Conservation (phyloP, 2,329 filamentous ascomycete species). For the Penicillium olsonii region DNA sequence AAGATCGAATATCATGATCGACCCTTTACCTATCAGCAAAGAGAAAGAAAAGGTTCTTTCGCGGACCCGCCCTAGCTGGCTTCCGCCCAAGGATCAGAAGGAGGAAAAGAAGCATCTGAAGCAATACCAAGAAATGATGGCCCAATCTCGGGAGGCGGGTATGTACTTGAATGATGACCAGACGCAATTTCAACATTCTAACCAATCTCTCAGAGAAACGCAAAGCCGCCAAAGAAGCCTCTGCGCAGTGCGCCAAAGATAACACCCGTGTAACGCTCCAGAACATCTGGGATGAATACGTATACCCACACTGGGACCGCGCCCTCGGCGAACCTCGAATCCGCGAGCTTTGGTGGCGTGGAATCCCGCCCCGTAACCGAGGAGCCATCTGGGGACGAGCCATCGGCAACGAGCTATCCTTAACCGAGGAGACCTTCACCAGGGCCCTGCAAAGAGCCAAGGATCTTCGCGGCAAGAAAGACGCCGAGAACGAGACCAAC, state of each 20-base stretch:
- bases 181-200: neutral
- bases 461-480: constrained; percentile 47
- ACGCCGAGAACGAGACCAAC: constrained; percentile 46
- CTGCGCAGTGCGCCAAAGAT: constrained; percentile 51
- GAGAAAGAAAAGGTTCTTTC: constrained; percentile 66
- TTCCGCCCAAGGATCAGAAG: constrained; percentile 72
- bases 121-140: constrained; percentile 68
- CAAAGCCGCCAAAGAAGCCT: constrained; percentile 50
- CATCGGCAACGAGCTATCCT: constrained; percentile 61
- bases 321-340: constrained; percentile 57
- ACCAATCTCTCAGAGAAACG: constrained; percentile 47
- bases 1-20: constrained; percentile 65
- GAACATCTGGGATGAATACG: constrained; percentile 63
- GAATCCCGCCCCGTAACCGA: constrained; percentile 58
- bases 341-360: constrained; percentile 66
- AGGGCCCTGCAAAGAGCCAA: constrained; percentile 60
- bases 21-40: constrained; percentile 66
- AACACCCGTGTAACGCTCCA: constrained; percentile 56
- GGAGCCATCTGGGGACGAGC: constrained; percentile 62
- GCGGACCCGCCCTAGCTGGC: constrained; percentile 68
- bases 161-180: constrained; percentile 22
- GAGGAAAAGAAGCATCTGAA: constrained; percentile 89
- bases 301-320: constrained; percentile 61
- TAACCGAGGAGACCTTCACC: constrained; percentile 57
- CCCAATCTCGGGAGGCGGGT: constrained; percentile 60